phyloP scores from a whole-genome alignment of 2,329 filamentous ascomycete genomes.

The Clarireedia homoeocarpa region DNA sequence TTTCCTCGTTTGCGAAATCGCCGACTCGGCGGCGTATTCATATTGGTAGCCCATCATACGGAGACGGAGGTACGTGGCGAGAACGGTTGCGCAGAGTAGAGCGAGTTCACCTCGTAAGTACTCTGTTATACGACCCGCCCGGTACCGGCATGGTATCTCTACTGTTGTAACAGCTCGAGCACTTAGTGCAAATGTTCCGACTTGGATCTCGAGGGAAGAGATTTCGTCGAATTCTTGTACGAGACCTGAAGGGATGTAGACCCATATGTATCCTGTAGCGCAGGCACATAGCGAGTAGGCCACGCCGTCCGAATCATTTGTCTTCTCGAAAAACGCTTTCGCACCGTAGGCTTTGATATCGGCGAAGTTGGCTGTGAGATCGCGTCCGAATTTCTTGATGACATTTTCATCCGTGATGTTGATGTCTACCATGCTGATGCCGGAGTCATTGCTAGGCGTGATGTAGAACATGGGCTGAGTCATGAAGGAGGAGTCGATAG shows the following conservation, averaged over 20 bases:
- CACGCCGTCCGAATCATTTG: constrained; percentile 17
- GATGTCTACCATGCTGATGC: constrained; percentile 21
- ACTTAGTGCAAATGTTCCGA: constrained; percentile 23
- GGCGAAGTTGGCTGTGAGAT: constrained; percentile 25
- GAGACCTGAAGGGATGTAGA: constrained; percentile 8
- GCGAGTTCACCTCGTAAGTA: constrained; percentile 15
- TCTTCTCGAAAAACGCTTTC: constrained; percentile 22
- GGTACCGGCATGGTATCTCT: constrained; percentile 20
- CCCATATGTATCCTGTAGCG: constrained; percentile 26
- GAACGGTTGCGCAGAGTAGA: constrained; percentile 19
- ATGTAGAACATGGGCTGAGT: constrained; percentile 22
- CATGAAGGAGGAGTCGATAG: constrained; percentile 16
- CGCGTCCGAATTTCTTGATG: constrained; percentile 21
- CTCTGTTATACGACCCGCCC: background rate
- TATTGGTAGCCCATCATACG: constrained; percentile 25
- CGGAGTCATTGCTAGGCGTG: constrained; percentile 20
- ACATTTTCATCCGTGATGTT: constrained; percentile 22
- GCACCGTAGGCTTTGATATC: constrained; percentile 21
- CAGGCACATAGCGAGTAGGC: constrained; percentile 23
- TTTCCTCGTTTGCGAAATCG: constrained; percentile 15
- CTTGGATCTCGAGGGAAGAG: constrained; percentile 20
- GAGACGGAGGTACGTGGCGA: constrained; percentile 21
- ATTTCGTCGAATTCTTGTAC: constrained; percentile 8
- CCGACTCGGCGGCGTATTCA: constrained; percentile 22
- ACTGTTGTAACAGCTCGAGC: constrained; percentile 20